Evolutionary conservation across 1,139 yeast species (phyloP), one percentile per base, ranked within the genome.

Genomic region (Candida tropicalis): DNA sequence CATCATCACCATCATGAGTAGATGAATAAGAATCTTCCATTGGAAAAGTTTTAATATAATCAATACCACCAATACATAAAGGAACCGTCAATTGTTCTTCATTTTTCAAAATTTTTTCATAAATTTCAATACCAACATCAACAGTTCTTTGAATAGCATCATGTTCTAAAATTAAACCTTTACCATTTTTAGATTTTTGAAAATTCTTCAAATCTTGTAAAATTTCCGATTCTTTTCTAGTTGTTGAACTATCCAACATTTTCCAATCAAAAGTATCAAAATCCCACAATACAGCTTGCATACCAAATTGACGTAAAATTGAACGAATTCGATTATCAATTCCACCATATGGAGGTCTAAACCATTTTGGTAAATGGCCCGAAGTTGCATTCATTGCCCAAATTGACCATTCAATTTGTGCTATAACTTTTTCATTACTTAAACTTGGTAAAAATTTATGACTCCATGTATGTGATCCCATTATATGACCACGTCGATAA

Each of bases 331-430:
- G 70, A 60, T 89, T 84, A 65, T 91, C 99, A 37, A 87, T 74
- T 0, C 96, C 97, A 0, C 98, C 98, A 62, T 88, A 91, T 0
- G 99, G 99, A 0, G 99, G 99, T 49, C 99, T 75, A 62, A 87
- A 91, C 86, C 93, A 93, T 56, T 85, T 84, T 11, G 98, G 98
- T n/a, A 87, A 62, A 56, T 90, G 93, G 17, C 83, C 74, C 0
- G 89, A 87, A 0, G 98, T 90, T 2, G 97, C 97, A 65, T 93
- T 90, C 95, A 90, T 88, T 5, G 97, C 97, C 98, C 98, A 91
- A 29, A 90, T 82, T 1, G 95, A 85, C 99, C 98, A 91, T 65
- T 91, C 84, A 38, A 91, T 68, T 61, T 91, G 97, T 0, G 97
- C 96, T 46, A 87, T 82, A 16, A 91, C 80, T 49, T 88, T 79